Conservation (phyloP, 768 basidiomycete genomes). For the Asterophora parasitica region DNA sequence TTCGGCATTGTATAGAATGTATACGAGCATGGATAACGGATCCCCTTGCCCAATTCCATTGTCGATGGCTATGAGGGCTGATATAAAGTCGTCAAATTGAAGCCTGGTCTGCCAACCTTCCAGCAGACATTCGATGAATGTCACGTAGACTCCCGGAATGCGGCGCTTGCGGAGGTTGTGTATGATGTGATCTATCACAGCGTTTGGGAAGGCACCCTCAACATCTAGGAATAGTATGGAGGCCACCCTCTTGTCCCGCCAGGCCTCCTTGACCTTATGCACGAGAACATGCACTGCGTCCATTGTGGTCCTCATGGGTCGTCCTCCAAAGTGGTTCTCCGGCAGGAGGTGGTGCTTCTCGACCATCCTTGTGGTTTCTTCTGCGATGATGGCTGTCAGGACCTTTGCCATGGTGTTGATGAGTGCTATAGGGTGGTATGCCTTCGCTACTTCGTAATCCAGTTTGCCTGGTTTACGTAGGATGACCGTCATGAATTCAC, state of each 20-base stretch:
- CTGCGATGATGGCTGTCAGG: conserved; percentile 17
- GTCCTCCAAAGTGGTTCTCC: conserved; percentile 24
- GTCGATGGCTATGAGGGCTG: conserved; percentile 9
- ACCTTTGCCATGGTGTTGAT: conserved; percentile 18
- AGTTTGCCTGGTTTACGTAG: conserved; percentile 31
- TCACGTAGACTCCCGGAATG: conserved; percentile 18
- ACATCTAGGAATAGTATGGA: conserved; percentile 26
- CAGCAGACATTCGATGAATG: conserved; percentile 15
- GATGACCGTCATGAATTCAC: conserved; percentile 21
- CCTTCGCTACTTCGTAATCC: conserved; percentile 27
- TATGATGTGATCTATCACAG: conserved; percentile 11
- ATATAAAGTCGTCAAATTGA: conserved; percentile 24
- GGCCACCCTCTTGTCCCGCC: conserved; percentile 22
- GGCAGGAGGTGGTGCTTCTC: conserved; percentile 18
- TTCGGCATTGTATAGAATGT: conserved; percentile 20
- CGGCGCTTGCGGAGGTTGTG: conserved; percentile 20
- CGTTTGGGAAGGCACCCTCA: conserved; percentile 24
- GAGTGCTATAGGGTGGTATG: conserved; percentile 32
- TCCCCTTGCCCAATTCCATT: conserved; percentile 24
- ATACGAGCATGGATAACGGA: too few species aligned
- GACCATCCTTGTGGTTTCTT: conserved; percentile 13
- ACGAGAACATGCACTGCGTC: conserved; percentile 28
- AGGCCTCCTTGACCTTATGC: conserved; percentile 29
- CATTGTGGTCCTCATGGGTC: conserved; percentile 24
- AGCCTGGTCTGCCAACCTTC: conserved; percentile 17